phyloP scores from a whole-genome alignment of 257 asterid species.

The Lycium ferocissimum region DNA sequence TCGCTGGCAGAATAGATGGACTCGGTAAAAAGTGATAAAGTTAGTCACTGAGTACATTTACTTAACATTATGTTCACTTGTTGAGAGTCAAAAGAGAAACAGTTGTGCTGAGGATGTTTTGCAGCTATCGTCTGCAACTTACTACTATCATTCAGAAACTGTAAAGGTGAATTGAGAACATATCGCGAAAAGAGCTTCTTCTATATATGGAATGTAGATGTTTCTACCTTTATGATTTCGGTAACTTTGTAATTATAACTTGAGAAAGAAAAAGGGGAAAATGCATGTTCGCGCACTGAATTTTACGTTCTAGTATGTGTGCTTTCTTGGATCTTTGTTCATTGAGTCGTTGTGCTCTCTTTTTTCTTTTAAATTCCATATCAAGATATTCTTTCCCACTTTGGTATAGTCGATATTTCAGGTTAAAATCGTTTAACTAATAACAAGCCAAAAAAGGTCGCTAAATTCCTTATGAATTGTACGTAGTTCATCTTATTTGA shows the following conservation, averaged over 20 bases:
- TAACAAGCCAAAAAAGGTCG: background rate
- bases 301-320: background rate
- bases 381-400: background rate
- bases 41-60: background rate
- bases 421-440: background rate
- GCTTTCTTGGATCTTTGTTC: background rate
- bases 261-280: background rate
- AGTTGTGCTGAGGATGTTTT: background rate
- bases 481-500: background rate
- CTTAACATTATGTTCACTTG: background rate
- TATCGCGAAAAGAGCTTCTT: background rate
- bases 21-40: background rate
- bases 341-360: background rate
- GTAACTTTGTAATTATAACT: background rate
- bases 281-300: background rate
- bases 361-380: too few species aligned
- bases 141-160: background rate
- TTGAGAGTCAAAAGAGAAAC: background rate
- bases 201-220: conserved; percentile 9
- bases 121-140: background rate
- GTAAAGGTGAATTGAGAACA: background rate
- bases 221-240: background rate
- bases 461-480: background rate
- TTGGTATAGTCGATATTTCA: background rate
- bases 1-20: conserved; percentile 39